These are phyloP conservation scores for Lagenidium sp. DNA, from an alignment of 352 stramenopile species.

Conservation along the genomic window DNA sequence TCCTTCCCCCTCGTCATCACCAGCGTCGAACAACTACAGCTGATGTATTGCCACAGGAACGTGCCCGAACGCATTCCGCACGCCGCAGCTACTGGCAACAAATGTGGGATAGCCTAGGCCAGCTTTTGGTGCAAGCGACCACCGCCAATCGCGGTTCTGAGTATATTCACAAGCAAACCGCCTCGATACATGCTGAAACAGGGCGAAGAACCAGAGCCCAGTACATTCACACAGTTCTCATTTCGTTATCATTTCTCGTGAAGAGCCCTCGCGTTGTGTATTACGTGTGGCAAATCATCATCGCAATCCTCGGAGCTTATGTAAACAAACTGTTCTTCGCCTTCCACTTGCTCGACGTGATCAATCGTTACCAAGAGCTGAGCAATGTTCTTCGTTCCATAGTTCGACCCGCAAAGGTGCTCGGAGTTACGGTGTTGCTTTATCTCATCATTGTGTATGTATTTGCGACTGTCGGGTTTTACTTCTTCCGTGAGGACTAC, in stretches of 20 bases:
- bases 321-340: slow-evolving; percentile 74
- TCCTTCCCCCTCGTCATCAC: too few relatives aligned
- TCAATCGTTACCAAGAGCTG: slow-evolving; percentile 72
- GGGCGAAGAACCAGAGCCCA: slow-evolving; percentile 1
- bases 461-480: slow-evolving; percentile 61
- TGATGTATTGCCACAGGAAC: not conserved
- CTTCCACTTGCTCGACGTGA: slow-evolving; percentile 62
- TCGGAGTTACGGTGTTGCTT: slow-evolving; percentile 46
- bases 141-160: not conserved
- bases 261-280: slow-evolving; percentile 50
- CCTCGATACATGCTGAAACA: not conserved
- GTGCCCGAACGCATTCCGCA: not conserved
- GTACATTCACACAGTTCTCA: slow-evolving; percentile 20
- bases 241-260: slow-evolving; percentile 44
- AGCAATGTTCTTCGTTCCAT: slow-evolving; percentile 67
- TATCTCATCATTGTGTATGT: slow-evolving; percentile 73
- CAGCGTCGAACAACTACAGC: not conserved
- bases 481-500: slow-evolving; percentile 65
- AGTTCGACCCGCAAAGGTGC: slow-evolving; percentile 40
- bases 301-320: slow-evolving; percentile 49
- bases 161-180: not conserved
- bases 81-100: not conserved
- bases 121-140: not conserved
- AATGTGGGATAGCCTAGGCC: slow-evolving; percentile 1
- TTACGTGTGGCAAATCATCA: slow-evolving; percentile 39